phyloP scores from a whole-genome alignment of 305 asterid species.

The Fraxinus platypoda region DNA sequence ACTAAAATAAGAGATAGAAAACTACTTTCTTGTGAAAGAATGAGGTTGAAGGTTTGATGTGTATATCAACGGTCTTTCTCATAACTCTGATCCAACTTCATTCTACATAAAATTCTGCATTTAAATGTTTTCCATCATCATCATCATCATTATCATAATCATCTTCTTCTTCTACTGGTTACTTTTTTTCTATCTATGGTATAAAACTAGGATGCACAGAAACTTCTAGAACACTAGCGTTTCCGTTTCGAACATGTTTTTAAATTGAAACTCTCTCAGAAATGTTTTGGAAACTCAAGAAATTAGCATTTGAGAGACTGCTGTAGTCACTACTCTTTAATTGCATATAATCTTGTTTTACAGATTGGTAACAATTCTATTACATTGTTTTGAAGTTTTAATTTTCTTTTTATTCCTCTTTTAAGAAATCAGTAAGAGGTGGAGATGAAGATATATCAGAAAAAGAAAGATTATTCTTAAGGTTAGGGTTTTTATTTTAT shows the following conservation, averaged over 20 bases:
- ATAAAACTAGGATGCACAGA: neutral
- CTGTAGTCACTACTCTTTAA: neutral
- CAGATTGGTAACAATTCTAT: neutral
- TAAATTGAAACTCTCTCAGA: neutral
- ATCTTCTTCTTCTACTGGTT: neutral
- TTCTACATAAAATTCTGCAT: neutral
- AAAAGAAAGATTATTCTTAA: neutral
- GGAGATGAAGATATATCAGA: neutral
- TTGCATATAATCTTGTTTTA: neutral
- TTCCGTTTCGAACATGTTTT: neutral
- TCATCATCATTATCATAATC: neutral
- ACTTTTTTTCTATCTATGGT: neutral
- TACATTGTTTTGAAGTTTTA: neutral
- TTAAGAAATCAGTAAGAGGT: neutral
- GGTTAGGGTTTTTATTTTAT: neutral
- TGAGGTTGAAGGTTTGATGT: neutral
- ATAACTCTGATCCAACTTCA: neutral
- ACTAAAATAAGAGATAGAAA: constrained; percentile 26
- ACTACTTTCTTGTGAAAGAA: neutral
- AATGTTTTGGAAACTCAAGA: neutral
- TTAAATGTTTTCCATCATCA: neutral
- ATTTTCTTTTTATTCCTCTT: neutral
- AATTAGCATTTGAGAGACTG: neutral
- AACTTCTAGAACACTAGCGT: neutral
- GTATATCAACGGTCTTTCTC: neutral